Evolutionary conservation across 306 rosid genomes (phyloP), one percentile per base, ranked within the genome.

Genomic region (Inga leiocalycina): DNA sequence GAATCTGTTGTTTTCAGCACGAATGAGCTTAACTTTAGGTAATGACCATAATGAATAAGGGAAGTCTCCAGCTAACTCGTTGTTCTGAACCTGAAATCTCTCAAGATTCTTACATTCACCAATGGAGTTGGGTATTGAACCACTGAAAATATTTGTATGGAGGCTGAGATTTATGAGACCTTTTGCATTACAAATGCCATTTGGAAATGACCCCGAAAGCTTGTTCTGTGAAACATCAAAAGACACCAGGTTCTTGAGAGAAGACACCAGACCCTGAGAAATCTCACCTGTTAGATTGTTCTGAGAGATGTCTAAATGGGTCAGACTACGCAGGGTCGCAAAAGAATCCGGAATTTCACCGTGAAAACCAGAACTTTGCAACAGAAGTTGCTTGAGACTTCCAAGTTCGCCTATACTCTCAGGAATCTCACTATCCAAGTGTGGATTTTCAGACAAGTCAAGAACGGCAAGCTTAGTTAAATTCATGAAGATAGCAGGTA

Each of bases 41-140:
- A 94, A 71, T 30, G 99, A 93, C 97, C 97, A 96, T 46, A 96
- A 41, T 49, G 79, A 85, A 82, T 6, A 5, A 2, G 99, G 97
- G 73, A 96, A 91, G 75, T 88, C 93, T 35, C 97, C 98, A 76
- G 93, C 89, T 75, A 96, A 90, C 77, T 85, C 83, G 86, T 96
- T 96, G 90, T 92, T 91, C 89, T 96, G 99, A 80, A 96, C 95
- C 83, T 96, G 97, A 85, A 96, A 90, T 78, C 89, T 90, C 92
- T 96, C 99, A 74, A 96, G 94, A 77, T 87, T 91, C 86, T 75
- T 84, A 80, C 99, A 96, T 24, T 90, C 89, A 54, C 85, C 81
- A 66, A 89, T 88, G 80, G 97, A 87, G 82, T 75, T 81, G 13
- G 94, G 86, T 80, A 94, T 74, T 65, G 88, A 78, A 71, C 99